Conservation (phyloP, 768 basidiomycete species). For the Boletus subcaerulescens region DNA sequence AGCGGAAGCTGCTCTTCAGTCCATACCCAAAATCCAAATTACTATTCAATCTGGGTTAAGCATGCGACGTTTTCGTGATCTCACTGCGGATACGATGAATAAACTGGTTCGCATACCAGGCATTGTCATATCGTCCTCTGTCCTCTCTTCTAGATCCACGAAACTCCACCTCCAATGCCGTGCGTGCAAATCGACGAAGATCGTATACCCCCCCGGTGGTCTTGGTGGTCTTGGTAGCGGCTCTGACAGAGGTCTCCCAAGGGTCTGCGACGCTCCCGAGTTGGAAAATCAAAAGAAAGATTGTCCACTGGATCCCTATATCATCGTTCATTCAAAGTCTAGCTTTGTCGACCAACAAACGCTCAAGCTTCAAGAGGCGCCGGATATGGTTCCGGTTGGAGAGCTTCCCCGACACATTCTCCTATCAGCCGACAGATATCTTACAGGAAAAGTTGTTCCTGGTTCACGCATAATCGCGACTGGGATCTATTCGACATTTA, state of each 20-base stretch:
- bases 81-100: conserved; percentile 92
- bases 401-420: conserved; percentile 95
- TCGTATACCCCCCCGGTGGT: conserved; percentile 72
- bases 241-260: conserved; percentile 79
- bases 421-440: conserved; percentile 83
- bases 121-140: conserved; percentile 96
- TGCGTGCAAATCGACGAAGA: conserved; percentile 77
- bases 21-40: conserved; percentile 77
- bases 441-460: conserved; percentile 92
- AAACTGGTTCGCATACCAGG: conserved; percentile 96
- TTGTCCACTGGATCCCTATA: conserved; percentile 93
- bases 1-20: conserved; percentile 44
- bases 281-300: conserved; percentile 86
- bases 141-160: conserved; percentile 89
- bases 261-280: conserved; percentile 80
- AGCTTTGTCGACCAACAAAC: conserved; percentile 94
- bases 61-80: conserved; percentile 89
- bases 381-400: conserved; percentile 99
- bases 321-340: conserved; percentile 93
- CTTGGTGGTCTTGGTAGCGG: conserved; percentile 87
- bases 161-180: conserved; percentile 92
- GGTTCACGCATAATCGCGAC: conserved; percentile 95
- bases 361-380: conserved; percentile 96
- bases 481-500: conserved; percentile 96
- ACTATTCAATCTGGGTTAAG: conserved; percentile 89